These are phyloP conservation scores for Papiliotrema nemorosa DNA, from an alignment of 1,284 basidiomycete species.

Conservation along the genomic window DNA sequence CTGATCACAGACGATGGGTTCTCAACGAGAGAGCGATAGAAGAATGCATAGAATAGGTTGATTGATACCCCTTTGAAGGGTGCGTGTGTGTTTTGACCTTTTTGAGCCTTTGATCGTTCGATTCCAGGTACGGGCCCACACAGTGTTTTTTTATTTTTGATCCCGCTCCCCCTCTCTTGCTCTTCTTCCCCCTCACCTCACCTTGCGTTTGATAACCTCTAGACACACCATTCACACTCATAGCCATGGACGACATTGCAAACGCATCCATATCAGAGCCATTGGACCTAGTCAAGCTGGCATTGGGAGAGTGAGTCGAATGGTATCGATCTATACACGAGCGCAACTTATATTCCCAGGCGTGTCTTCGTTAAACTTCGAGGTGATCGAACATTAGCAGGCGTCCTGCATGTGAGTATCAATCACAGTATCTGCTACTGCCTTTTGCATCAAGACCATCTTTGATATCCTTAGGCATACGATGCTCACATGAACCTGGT, in stretches of 20 bases:
- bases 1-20: too few species aligned
- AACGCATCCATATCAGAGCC: slow-evolving; percentile 79
- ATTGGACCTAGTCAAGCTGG: slow-evolving; percentile 95
- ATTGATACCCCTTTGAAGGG: too few species aligned
- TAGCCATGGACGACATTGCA: slow-evolving; percentile 56
- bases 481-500: slow-evolving; percentile 99
- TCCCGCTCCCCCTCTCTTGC: too few species aligned
- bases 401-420: slow-evolving; percentile 79
- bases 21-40: too few species aligned
- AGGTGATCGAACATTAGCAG: slow-evolving; percentile 88
- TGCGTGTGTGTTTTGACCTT: too few species aligned
- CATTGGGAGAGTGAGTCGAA: slow-evolving; percentile 91
- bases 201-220: too few species aligned
- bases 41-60: too few species aligned
- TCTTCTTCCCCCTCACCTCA: too few species aligned
- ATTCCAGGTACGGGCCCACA: too few species aligned
- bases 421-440: not conserved
- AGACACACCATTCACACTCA: too few species aligned
- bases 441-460: not conserved
- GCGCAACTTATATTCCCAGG: slow-evolving; percentile 16
- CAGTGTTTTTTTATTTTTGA: too few species aligned
- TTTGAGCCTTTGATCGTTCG: too few species aligned
- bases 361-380: slow-evolving; percentile 67
- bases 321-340: slow-evolving; percentile 32
- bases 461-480: slow-evolving; percentile 68